phyloP scores from a whole-genome alignment of 768 basidiomycete species.

The Phallus indusiatus region DNA sequence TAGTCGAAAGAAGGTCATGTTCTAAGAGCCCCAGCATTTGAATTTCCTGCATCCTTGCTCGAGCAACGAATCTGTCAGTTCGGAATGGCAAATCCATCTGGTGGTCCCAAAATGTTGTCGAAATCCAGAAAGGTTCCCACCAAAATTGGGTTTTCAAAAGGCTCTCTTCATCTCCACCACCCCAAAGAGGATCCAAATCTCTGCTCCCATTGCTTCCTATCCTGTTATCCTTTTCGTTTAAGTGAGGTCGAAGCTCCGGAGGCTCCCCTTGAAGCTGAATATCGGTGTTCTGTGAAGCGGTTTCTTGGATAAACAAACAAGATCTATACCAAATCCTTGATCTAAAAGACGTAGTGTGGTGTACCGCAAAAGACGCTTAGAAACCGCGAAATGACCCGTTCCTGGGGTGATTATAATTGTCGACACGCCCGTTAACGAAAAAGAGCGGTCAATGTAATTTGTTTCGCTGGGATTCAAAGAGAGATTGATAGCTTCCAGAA shows the following conservation, averaged over 20 bases:
- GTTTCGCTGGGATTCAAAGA: constrained; percentile 88
- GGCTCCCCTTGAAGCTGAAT: constrained; percentile 68
- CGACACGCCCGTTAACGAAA: constrained; percentile 78
- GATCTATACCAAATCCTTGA: constrained; percentile 84
- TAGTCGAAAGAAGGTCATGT: constrained; percentile 82
- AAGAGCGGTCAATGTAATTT: constrained; percentile 90
- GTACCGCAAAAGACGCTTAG: constrained; percentile 78
- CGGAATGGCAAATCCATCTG: constrained; percentile 82
- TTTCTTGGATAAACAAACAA: constrained; percentile 82
- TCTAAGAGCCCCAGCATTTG: constrained; percentile 90
- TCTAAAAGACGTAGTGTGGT: constrained; percentile 92
- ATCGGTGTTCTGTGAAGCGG: constrained; percentile 91
- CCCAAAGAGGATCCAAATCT: constrained; percentile 67
- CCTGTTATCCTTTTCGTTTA: constrained; percentile 39
- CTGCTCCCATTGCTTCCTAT: constrained; percentile 27
- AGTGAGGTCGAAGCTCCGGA: constrained; percentile 26
- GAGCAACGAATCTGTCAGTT: constrained; percentile 67
- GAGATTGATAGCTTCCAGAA: constrained; percentile 93
- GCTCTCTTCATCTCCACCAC: constrained; percentile 41
- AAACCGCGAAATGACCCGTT: constrained; percentile 87
- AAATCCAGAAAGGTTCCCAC: constrained; percentile 90
- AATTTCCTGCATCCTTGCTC: constrained; percentile 96
- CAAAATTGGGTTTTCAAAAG: constrained; percentile 49
- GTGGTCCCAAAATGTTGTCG: constrained; percentile 76
- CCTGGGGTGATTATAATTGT: constrained; percentile 88